phyloP scores from a whole-genome alignment of 495 filamentous ascomycete species.

The Parmelia sp. region DNA sequence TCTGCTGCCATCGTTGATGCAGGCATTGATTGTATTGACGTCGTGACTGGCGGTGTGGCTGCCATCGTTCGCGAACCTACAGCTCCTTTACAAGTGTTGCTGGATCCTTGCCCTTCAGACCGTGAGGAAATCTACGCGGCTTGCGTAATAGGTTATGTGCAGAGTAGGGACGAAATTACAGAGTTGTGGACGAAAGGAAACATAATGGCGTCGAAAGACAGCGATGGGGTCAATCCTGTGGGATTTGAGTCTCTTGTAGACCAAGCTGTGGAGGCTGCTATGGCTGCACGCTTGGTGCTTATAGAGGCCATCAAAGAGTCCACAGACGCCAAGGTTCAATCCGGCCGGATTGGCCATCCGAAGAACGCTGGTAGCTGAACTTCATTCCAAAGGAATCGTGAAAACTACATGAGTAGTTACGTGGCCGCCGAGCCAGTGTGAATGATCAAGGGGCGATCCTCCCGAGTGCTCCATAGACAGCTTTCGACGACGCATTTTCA shows the following conservation, averaged over 20 bases:
- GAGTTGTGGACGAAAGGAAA: conserved; percentile 90
- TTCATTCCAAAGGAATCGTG: no score
- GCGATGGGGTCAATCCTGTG: conserved; percentile 27
- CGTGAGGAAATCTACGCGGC: conserved; percentile 69
- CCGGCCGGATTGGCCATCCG: conserved; percentile 14
- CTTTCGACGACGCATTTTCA: not conserved
- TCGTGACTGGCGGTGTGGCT: conserved; percentile 83
- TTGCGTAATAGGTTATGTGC: conserved; percentile 86
- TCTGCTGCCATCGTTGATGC: conserved; percentile 95
- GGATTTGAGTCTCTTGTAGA: conserved; percentile 53
- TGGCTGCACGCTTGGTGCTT: conserved; percentile 52
- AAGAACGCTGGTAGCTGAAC: conserved; percentile 22
- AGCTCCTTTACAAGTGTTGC: conserved; percentile 46
- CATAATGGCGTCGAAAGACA: conserved; percentile 34
- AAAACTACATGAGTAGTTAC: not conserved
- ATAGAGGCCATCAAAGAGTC: conserved; percentile 53
- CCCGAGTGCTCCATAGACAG: not conserved
- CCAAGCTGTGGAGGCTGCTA: conserved; percentile 57
- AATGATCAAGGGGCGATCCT: not conserved
- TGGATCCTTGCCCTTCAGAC: conserved; percentile 82
- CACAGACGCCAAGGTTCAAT: conserved; percentile 31
- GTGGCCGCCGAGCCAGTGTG: not conserved
- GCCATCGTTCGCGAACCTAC: conserved; percentile 53
- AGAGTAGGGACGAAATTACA: conserved; percentile 81
- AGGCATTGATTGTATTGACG: conserved; percentile 89